Evolutionary conservation across 2,329 filamentous ascomycete genomes (phyloP).

Genomic region (Sodiomyces alkalinus): DNA sequence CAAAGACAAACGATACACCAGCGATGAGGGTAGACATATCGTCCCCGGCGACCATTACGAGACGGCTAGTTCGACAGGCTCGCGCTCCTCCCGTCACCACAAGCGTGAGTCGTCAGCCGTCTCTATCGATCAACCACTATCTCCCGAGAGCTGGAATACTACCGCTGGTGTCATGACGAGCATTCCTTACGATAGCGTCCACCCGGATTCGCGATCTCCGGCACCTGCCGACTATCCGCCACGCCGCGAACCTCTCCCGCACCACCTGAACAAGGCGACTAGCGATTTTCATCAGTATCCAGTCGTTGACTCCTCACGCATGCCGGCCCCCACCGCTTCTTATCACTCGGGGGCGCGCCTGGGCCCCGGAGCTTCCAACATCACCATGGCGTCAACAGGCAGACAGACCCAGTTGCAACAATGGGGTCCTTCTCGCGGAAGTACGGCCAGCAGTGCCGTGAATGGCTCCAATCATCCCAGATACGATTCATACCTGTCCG

Average conservation of each 20-base stretch:
- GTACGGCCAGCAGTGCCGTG: constrained; percentile 30
- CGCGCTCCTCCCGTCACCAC: constrained; percentile 63
- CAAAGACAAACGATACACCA: constrained; percentile 49
- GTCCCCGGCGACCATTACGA: constrained; percentile 41
- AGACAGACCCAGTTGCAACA: constrained; percentile 64
- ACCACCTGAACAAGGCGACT: constrained; percentile 66
- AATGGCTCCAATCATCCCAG: constrained; percentile 39
- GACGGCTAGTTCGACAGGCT: constrained; percentile 44
- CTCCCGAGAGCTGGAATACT: constrained; percentile 55
- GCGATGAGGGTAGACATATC: constrained; percentile 41
- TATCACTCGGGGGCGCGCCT: constrained; percentile 47
- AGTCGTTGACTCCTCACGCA: constrained; percentile 42
- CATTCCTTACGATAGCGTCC: constrained; percentile 67
- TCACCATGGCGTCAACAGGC: constrained; percentile 58
- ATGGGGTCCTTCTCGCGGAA: constrained; percentile 43
- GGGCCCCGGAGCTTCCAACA: constrained; percentile 36
- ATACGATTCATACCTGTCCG: constrained; percentile 48
- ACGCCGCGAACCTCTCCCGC: constrained; percentile 60
- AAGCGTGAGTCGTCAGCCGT: constrained; percentile 56
- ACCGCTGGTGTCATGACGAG: constrained; percentile 73
- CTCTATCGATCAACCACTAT: constrained; percentile 53
- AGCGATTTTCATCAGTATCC: constrained; percentile 86
- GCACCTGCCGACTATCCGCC: constrained; percentile 55
- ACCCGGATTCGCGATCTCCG: constrained; percentile 51
- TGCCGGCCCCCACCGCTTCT: constrained; percentile 31